These are phyloP conservation scores for Backusella luteola DNA, from an alignment of 192 early-diverging fungal genomes.

Conservation along the genomic window DNA sequence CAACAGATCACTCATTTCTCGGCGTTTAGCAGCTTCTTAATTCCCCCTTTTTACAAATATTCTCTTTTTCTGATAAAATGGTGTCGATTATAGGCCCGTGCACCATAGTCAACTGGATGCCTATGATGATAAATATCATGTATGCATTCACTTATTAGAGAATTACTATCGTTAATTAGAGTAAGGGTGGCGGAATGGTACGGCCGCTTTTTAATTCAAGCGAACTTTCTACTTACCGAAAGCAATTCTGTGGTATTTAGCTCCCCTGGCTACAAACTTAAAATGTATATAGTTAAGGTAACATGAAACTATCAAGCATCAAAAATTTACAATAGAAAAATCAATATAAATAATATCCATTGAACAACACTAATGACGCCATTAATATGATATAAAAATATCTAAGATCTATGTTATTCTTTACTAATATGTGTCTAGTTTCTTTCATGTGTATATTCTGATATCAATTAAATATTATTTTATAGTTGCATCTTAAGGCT, in stretches of 20 bases:
- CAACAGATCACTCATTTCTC: slow-evolving; percentile 5
- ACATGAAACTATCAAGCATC: background rate
- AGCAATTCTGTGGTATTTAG: background rate
- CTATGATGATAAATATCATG: background rate
- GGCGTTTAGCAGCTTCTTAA: background rate
- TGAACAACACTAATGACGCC: background rate
- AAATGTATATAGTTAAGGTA: background rate
- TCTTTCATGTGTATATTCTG: background rate
- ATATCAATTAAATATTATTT: no score
- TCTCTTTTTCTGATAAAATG: background rate
- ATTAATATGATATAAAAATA: background rate
- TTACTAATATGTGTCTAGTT: background rate
- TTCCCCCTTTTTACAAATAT: background rate
- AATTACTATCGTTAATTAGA: background rate
- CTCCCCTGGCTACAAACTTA: background rate
- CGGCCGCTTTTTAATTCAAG: background rate
- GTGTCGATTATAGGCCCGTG: background rate
- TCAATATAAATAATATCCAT: background rate
- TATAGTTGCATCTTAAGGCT: no score
- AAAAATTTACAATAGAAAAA: background rate
- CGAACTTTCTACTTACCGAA: background rate
- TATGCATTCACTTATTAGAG: background rate
- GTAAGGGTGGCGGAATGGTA: background rate
- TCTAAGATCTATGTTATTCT: background rate
- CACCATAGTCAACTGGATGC: background rate